Percentiles rank a stretch among this genome's conserved stretches.
These are phyloP conservation scores for Leccinum fuscescens DNA, from an alignment of 1,284 basidiomycete species.

Conservation along the genomic window DNA sequence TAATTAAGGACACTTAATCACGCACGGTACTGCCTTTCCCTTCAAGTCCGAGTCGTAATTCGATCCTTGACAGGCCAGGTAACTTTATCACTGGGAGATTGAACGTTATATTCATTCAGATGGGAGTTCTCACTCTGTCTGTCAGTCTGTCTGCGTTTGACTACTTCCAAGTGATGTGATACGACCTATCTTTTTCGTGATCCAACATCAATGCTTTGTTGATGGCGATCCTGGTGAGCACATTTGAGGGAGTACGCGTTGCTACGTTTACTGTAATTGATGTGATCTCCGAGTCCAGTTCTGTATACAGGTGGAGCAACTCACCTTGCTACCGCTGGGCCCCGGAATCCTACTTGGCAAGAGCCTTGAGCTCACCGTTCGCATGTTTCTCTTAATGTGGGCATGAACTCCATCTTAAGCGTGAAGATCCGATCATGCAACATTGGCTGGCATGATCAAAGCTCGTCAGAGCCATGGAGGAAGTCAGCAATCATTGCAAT, in stretches of 20 bases:
- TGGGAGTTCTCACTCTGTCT: constrained; percentile 26
- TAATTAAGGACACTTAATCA: background rate
- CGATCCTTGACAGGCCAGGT: background rate
- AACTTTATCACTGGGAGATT: constrained; percentile 15
- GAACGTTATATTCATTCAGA: constrained; percentile 21
- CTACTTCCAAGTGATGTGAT: background rate
- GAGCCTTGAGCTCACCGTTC: constrained; percentile 5
- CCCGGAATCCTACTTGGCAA: constrained; percentile 16
- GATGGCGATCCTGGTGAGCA: constrained; percentile 16
- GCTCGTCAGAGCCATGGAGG: too few relatives aligned
- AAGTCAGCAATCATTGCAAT: too few relatives aligned
- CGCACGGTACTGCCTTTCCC: constrained; percentile 7
- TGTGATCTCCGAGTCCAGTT: constrained; percentile 6
- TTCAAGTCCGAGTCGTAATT: background rate
- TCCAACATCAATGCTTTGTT: constrained; percentile 14
- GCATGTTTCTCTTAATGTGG: background rate
- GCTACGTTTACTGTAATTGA: background rate
- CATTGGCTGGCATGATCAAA: too few relatives aligned
- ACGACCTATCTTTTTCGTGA: background rate
- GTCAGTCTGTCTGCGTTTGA: background rate
- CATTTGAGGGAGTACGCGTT: background rate
- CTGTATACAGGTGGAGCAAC: constrained; percentile 3
- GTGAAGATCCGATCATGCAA: too few relatives aligned
- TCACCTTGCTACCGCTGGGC: constrained; percentile 4
- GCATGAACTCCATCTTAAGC: too few relatives aligned